A percentile compares a stretch with the other conserved stretches of the same genome.
phyloP scores from a whole-genome alignment of 768 basidiomycete species.

The Podaxis sp. region DNA sequence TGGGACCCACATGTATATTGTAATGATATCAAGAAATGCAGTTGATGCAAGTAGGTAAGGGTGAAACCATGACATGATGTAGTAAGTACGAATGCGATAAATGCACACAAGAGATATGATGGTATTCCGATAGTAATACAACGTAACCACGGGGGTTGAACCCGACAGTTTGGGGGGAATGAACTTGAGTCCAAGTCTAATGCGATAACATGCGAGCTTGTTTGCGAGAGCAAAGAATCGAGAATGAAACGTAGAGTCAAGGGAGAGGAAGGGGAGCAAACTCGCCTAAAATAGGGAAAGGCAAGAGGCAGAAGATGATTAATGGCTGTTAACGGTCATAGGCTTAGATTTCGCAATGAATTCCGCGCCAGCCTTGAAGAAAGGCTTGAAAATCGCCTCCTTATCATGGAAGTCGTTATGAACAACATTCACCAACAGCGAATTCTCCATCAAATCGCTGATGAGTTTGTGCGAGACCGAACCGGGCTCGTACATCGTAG shows the following conservation, averaged over 20 bases:
- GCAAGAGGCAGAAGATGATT: constrained; percentile 6
- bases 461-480: constrained; percentile 78
- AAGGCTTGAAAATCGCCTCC: constrained; percentile 84
- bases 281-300: background rate
- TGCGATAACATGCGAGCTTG: constrained; percentile 17
- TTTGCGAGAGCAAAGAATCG: constrained; percentile 17
- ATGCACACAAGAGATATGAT: constrained; percentile 21
- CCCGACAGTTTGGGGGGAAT: constrained; percentile 46
- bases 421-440: constrained; percentile 90
- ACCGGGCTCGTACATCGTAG: constrained; percentile 76
- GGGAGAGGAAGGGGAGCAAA: background rate
- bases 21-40: constrained; percentile 42
- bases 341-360: constrained; percentile 41
- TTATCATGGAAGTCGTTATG: constrained; percentile 92
- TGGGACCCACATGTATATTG: constrained; percentile 16
- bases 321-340: constrained; percentile 43
- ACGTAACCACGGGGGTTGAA: constrained; percentile 81
- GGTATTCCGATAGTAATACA: constrained; percentile 23
- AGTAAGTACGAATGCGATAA: constrained; percentile 13
- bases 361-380: constrained; percentile 74
- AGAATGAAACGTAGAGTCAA: constrained; percentile 18
- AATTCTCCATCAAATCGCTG: constrained; percentile 74
- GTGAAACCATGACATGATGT: constrained; percentile 21
- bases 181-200: constrained; percentile 8
- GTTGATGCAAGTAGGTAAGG: constrained; percentile 51